Conservation (phyloP, 2,329 filamentous ascomycete genomes). For the Paramyrothecium sp. region DNA sequence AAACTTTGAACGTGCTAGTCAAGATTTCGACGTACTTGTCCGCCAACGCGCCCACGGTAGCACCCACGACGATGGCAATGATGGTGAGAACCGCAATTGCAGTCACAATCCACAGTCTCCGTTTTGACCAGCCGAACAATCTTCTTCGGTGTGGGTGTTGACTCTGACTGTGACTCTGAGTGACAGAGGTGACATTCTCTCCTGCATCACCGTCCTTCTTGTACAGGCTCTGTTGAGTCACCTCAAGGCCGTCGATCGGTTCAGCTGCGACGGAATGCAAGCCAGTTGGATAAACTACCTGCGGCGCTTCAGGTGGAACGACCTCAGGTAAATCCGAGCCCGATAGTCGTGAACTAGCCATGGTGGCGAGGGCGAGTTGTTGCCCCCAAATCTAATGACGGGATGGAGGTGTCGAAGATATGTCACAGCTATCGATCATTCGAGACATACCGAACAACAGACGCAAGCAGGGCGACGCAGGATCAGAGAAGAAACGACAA, state of each 20-base stretch:
- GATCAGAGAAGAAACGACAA: too few relatives aligned
- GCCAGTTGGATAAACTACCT: neutral
- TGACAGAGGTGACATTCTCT: neutral
- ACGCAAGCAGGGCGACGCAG: too few relatives aligned
- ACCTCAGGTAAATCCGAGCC: neutral
- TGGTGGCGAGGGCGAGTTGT: neutral
- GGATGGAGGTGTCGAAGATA: too few relatives aligned
- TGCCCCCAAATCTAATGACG: too few relatives aligned
- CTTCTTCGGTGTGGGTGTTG: neutral
- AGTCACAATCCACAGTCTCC: slow-evolving; percentile 1
- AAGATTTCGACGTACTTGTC: neutral
- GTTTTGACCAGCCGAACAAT: neutral
- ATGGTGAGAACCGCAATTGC: neutral
- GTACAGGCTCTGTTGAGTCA: neutral
- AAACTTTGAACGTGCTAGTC: too few relatives aligned
- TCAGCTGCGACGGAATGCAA: neutral
- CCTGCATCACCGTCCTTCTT: neutral
- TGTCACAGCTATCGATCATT: too few relatives aligned
- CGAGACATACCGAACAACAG: too few relatives aligned
- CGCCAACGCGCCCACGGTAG: neutral
- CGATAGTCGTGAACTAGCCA: neutral
- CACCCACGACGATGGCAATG: neutral
- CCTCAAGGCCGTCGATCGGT: neutral
- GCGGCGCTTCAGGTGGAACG: neutral
- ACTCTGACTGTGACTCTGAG: neutral